phyloP scores from a whole-genome alignment of 495 filamentous ascomycete species.

The Daldinia vernicosa region DNA sequence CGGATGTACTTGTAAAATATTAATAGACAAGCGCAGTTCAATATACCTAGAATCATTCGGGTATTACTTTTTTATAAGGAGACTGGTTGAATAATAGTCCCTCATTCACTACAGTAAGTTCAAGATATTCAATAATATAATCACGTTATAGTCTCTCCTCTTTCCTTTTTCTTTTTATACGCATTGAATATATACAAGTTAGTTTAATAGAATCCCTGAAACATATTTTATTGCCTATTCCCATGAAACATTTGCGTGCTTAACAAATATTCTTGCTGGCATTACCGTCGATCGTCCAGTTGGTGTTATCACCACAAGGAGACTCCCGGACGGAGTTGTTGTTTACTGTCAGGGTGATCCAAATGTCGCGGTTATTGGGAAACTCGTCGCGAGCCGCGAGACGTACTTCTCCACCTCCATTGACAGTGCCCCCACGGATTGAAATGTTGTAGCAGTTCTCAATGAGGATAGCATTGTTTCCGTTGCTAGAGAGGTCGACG shows the following conservation, averaged over 20 bases:
- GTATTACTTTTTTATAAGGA: no score
- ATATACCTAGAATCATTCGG: no score
- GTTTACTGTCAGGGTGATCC: conserved; percentile 52
- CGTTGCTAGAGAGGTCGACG: conserved; percentile 55
- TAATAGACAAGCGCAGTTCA: no score
- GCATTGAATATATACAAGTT: neutral
- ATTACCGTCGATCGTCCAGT: conserved; percentile 52
- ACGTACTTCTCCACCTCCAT: conserved; percentile 57
- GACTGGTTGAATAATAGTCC: no score
- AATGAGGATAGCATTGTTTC: conserved; percentile 58
- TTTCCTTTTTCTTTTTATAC: no score
- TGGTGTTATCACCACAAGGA: conserved; percentile 56
- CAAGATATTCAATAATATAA: no score
- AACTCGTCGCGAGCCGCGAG: conserved; percentile 55
- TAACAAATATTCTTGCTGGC: conserved; percentile 49
- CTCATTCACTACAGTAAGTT: no score
- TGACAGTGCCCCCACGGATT: conserved; percentile 54
- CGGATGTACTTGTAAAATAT: neutral
- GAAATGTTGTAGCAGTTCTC: conserved; percentile 59
- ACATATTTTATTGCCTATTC: neutral
- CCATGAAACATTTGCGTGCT: neutral
- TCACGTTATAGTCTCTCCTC: no score
- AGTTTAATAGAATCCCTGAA: neutral
- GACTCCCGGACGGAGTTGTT: conserved; percentile 53
- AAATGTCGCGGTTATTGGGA: conserved; percentile 53